These are phyloP conservation scores for Corchorus capsularis DNA, from an alignment of 345 rosid genomes.

Conservation along the genomic window DNA sequence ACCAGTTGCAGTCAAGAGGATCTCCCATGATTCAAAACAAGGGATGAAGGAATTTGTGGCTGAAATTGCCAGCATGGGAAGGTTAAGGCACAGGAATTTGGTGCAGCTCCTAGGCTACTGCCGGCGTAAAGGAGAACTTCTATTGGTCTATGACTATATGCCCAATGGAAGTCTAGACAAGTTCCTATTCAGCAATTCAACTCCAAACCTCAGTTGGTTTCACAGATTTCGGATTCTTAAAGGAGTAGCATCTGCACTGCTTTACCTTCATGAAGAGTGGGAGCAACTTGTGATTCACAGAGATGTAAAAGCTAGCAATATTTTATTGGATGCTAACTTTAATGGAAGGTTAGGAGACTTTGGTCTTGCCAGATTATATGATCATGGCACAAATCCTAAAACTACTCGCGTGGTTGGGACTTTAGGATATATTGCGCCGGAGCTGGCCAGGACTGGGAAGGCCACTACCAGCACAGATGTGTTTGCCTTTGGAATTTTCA, in stretches of 20 bases:
- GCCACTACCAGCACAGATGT: constrained; percentile 45
- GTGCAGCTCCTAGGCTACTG: constrained; percentile 61
- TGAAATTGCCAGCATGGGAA: constrained; percentile 51
- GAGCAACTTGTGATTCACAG: constrained; percentile 51
- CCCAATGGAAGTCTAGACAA: constrained; percentile 61
- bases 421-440: constrained; percentile 53
- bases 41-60: constrained; percentile 54
- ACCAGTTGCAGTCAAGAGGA: constrained; percentile 59
- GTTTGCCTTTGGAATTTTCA: constrained; percentile 44
- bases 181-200: constrained; percentile 34
- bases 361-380: constrained; percentile 44
- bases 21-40: constrained; percentile 46
- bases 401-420: constrained; percentile 46
- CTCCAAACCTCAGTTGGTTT: constrained; percentile 36
- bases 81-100: constrained; percentile 52
- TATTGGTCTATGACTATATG: constrained; percentile 61
- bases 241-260: constrained; percentile 46
- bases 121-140: constrained; percentile 53
- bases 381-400: constrained; percentile 39
- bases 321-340: constrained; percentile 43
- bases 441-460: constrained; percentile 40
- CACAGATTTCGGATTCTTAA: constrained; percentile 41
- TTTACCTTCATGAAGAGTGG: constrained; percentile 50
- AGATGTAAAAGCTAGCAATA: constrained; percentile 53
- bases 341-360: constrained; percentile 49